Evolutionary conservation across 1,139 yeast species (phyloP).

Genomic region (Kodamaea sp.): DNA sequence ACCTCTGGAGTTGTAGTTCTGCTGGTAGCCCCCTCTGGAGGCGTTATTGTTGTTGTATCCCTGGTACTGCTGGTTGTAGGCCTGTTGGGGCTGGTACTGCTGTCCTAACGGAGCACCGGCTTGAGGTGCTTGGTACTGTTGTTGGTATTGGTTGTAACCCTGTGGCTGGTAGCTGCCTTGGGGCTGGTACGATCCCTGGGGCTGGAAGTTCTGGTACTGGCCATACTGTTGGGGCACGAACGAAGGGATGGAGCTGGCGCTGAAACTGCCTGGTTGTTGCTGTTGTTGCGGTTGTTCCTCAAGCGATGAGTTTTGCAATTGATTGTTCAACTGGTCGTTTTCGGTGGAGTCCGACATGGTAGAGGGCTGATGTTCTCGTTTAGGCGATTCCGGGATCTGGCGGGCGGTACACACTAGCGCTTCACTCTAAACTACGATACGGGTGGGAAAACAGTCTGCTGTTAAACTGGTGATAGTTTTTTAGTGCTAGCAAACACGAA

Average conservation of each 20-base stretch:
- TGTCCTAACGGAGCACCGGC: slow-evolving; percentile 12
- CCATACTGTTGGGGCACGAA: slow-evolving; percentile 42
- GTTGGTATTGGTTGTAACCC: slow-evolving; percentile 19
- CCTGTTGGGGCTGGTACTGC: slow-evolving; percentile 16
- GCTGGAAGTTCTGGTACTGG: slow-evolving; percentile 20
- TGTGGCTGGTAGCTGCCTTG: slow-evolving; percentile 19
- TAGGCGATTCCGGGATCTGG: too few species aligned
- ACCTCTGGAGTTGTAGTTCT: slow-evolving; percentile 20
- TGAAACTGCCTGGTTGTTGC: slow-evolving; percentile 25
- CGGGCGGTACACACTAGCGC: too few species aligned
- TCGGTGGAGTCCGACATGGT: slow-evolving; percentile 53
- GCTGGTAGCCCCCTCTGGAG: slow-evolving; percentile 26
- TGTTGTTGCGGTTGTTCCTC: slow-evolving; percentile 20
- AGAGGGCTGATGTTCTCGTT: too few species aligned
- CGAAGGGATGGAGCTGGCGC: slow-evolving; percentile 42
- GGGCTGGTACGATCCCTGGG: slow-evolving; percentile 18
- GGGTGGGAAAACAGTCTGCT: too few species aligned
- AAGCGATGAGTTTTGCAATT: slow-evolving; percentile 51
- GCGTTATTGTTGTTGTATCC: slow-evolving; percentile 19
- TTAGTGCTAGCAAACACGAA: slow-evolving; percentile 1
- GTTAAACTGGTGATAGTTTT: too few species aligned
- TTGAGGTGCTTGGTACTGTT: too few species aligned
- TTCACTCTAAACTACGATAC: too few species aligned
- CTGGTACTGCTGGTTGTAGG: slow-evolving; percentile 13
- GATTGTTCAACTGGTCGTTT: slow-evolving; percentile 56